Evolutionary conservation across 306 rosid species (phyloP), one percentile per base, ranked within the genome.

Genomic region (Echinosophora koreensis): DNA sequence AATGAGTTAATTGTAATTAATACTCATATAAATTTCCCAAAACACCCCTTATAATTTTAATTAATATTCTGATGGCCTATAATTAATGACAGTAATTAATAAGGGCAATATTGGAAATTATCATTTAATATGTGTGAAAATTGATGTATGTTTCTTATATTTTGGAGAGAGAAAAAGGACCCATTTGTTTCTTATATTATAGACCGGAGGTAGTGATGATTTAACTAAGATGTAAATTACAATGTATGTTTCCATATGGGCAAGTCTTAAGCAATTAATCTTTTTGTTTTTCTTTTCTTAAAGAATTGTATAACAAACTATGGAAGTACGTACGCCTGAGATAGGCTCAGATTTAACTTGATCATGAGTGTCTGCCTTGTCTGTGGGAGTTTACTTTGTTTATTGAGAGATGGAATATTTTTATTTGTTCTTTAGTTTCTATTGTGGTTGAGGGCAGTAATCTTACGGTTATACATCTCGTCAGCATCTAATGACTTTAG

Each of bases 341-440:
- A 58, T 49, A 16, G 73, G 32, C 50, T 47, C 14, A 1, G 66
- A 56, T 59, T 74, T 28, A 30, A 32, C 51, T 68, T 68, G 72
- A 52, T 66, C 15, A 27, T 64, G 58, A 42, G 14, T 34, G 30
- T 60, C 49, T 77, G 46, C 30, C 32, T 56, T 73, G 55, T 41
- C 34, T 63, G 30, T 70, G 56, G 34, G 51, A 5, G 51, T 72
- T 62, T 55, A 3, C 52, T 65, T 14, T 34, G 73, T 46, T 80
- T 17, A 56, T 57, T 22, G 15, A 30, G 27, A 17, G 42, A 46
- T 73, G 46, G 5, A 55, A 12, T 66, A 13, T 14, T 14, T 49
- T 50, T 4, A 18, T 46, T 18, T 57, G 5, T 39, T 70, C 18
- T 57, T 56, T 47, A 32, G 11, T 42, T 66, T 66, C 9, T 74